These are phyloP conservation scores for Fusarium algeriense DNA, from an alignment of 2,329 filamentous ascomycete genomes.

Conservation along the genomic window DNA sequence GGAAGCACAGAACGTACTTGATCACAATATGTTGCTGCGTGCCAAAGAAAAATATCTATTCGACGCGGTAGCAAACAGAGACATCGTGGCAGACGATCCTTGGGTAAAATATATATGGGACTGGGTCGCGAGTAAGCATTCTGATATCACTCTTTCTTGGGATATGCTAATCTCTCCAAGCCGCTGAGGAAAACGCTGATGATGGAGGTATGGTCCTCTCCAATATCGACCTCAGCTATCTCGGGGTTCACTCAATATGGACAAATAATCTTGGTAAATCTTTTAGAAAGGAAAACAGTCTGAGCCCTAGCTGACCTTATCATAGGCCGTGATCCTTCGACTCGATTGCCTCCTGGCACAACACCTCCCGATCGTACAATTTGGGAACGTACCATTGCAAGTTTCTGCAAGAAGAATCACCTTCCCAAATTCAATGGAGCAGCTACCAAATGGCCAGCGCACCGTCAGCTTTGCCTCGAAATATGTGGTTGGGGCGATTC, in stretches of 20 bases:
- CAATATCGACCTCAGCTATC: conserved; percentile 78
- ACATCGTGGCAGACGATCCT: conserved; percentile 76
- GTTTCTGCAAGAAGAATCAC: conserved; percentile 72
- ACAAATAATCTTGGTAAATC: conserved; percentile 72
- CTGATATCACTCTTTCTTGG: background rate
- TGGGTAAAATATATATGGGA: conserved; percentile 86
- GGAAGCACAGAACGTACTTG: conserved; percentile 64
- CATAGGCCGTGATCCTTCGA: conserved; percentile 62
- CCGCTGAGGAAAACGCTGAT: conserved; percentile 72
- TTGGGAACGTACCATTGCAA: conserved; percentile 73
- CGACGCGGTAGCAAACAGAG: conserved; percentile 73
- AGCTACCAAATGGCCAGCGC: conserved; percentile 73
- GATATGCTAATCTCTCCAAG: conserved; percentile 50
- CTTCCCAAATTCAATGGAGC: conserved; percentile 74
- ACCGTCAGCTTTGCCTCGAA: conserved; percentile 80
- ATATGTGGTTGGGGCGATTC: conserved; percentile 79
- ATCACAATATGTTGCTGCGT: conserved; percentile 70
- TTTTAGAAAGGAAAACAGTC: background rate
- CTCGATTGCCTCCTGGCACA: conserved; percentile 61
- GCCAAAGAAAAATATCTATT: conserved; percentile 73
- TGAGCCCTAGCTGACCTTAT: conserved; percentile 10
- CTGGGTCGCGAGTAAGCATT: conserved; percentile 73
- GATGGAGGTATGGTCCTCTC: conserved; percentile 78
- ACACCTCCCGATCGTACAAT: conserved; percentile 61
- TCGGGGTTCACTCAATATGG: conserved; percentile 82